Base-by-base conservation (phyloP, 805 yeast species). In the Cephaloascus fragrans region DNA sequence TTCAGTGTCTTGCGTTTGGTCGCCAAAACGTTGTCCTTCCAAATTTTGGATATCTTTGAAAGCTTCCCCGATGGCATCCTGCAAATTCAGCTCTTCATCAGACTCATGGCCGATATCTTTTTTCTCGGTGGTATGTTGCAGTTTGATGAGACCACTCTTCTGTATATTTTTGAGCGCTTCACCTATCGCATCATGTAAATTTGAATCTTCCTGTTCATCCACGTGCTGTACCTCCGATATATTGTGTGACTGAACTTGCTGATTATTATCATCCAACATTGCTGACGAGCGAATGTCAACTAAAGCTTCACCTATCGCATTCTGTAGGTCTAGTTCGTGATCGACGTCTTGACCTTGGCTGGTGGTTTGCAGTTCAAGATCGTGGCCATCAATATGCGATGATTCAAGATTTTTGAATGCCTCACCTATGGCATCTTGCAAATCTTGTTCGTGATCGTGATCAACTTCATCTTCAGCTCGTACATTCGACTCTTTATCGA, bases 171-270 rank as follows among this genome's bases (percentile, higher is more conserved):
- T 31, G 41, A 59, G 55, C 3, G 59, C 64, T 37, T 55, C 47
- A 4, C 62, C 64, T 18, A 59, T 59, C 17, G 59, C 62, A 20
- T 47, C 52, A 12, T 51, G 53, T 18, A 56, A 38, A 31, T 52
- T 49, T 10, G 39, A 39, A 34, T 49, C 53, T 15, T 39, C 36
- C 17, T 38, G 39, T 6, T 35, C 32, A 23, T 23, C 28, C 10
- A 8, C 28, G 12, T 23, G 28, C 28, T 23, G n/a, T n/a, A n/a
- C n/a, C n/a, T n/a, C n/a, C n/a, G n/a, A n/a, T n/a, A n/a, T n/a
- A n/a, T n/a, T n/a, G n/a, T n/a, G n/a, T n/a, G n/a, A n/a, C n/a
- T n/a, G n/a, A n/a, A n/a, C n/a, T n/a, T n/a, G n/a, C n/a, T n/a
- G n/a, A n/a, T n/a, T n/a, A n/a, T n/a, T n/a, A n/a, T n/a, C n/a